Evolutionary conservation across 371 early-diverging fungal species (phyloP).

Genomic region (Encephalitozoon cuniculi): DNA sequence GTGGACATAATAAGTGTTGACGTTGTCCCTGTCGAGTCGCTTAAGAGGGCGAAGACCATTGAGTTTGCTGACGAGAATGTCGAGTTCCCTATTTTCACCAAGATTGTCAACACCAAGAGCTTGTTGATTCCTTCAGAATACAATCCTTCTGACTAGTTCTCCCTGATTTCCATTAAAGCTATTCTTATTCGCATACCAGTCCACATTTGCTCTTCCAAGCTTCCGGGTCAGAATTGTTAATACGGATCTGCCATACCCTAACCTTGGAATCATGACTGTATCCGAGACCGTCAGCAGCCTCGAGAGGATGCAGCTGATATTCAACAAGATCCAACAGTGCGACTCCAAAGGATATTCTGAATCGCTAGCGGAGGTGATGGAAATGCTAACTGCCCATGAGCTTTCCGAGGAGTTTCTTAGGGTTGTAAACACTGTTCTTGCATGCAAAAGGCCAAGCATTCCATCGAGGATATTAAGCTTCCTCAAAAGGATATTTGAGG

Average conservation of each 20-base stretch:
- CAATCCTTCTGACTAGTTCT: conserved; percentile 41
- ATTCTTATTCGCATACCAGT: conserved; percentile 5
- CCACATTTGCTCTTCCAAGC: no score
- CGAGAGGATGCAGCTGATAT: conserved; percentile 21
- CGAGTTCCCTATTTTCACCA: conserved; percentile 44
- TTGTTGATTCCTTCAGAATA: conserved; percentile 25
- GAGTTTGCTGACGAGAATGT: conserved; percentile 47
- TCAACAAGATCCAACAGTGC: conserved; percentile 44
- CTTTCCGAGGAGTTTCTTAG: neutral
- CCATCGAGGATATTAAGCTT: conserved; percentile 32
- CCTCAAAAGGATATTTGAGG: conserved; percentile 22
- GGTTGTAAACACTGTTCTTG: conserved; percentile 20
- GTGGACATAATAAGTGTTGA: conserved; percentile 55
- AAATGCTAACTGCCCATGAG: neutral
- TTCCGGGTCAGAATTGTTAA: neutral
- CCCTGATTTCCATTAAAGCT: neutral
- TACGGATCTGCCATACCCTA: neutral
- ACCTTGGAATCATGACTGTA: neutral
- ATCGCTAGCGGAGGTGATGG: neutral
- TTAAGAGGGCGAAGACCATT: conserved; percentile 47
- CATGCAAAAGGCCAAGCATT: conserved; percentile 8
- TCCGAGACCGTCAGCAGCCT: neutral
- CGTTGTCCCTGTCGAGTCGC: conserved; percentile 40
- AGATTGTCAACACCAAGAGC: conserved; percentile 24
- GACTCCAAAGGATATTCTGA: conserved; percentile 2